Evolutionary conservation across 495 filamentous ascomycete genomes (phyloP).

Genomic region (Xylaria flabelliformis): DNA sequence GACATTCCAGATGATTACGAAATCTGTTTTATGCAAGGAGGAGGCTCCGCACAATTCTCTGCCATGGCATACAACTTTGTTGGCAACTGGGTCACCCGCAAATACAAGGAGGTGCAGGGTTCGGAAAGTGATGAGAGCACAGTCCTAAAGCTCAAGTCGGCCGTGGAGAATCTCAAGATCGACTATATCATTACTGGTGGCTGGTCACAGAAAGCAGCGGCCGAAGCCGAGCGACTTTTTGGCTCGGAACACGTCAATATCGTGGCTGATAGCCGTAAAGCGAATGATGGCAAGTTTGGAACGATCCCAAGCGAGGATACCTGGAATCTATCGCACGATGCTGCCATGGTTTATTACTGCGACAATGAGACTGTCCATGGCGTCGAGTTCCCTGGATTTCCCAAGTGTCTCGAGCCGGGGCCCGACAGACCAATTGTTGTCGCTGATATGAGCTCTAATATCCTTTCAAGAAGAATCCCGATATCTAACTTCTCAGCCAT

Average conservation of each 20-base stretch:
- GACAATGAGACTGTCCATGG: constrained; percentile 82
- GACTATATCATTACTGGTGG: constrained; percentile 80
- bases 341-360: constrained; percentile 78
- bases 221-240: constrained; percentile 72
- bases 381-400: constrained; percentile 44
- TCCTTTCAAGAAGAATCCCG: constrained; percentile 61
- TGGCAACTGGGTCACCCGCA: constrained; percentile 70
- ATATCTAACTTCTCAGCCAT: constrained; percentile 66
- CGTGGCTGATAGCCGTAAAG: constrained; percentile 67
- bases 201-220: constrained; percentile 76
- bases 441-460: constrained; percentile 80
- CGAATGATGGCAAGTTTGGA: constrained; percentile 75
- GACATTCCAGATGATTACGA: constrained; percentile 74
- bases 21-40: constrained; percentile 74
- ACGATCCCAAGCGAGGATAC: constrained; percentile 68
- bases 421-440: constrained; percentile 57
- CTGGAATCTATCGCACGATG: constrained; percentile 70
- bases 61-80: constrained; percentile 75
- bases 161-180: constrained; percentile 67
- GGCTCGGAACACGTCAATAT: constrained; percentile 75
- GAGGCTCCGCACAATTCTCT: constrained; percentile 75
- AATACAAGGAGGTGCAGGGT: constrained; percentile 40
- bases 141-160: constrained; percentile 53
- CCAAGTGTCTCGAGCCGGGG: constrained; percentile 51
- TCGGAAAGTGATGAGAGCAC: no score